Evolutionary conservation across 2,329 filamentous ascomycete species (phyloP), one percentile per base, ranked within the genome.

Genomic region (Penicillium hesseltinei): DNA sequence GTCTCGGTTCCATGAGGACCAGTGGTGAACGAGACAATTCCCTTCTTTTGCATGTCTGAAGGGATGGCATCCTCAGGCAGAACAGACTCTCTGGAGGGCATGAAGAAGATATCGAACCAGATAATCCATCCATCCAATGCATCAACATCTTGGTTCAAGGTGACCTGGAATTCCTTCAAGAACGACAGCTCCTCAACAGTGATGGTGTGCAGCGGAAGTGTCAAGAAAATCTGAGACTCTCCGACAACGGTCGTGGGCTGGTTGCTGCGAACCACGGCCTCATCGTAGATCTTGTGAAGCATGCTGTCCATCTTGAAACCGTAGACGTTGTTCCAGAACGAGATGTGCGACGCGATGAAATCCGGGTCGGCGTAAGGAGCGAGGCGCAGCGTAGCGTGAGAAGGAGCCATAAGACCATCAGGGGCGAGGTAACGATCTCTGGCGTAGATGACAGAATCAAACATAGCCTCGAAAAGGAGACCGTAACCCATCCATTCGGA

Each of bases 401-500:
- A 92, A 5, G 93, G 93, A 2, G 94, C 89, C 78, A 97, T 87
- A 51, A 97, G 80, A 17, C 92, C 92, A 55, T 85, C 88, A 0
- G 88, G 84, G 58, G 84, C 86, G 25, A 97, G 85, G 74, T 96
- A 97, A 65, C 85, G 86, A 76, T 97, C 92, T 60, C 92, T 84
- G 43, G 93, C 93, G 70, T 86, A 93, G 50, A 97, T 82, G 23
- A 97, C 91, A 48, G 91, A 95, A 62, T 94, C 91, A 29, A 97
- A 85, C 92, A 97, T 97, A 55, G 92, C 91, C 76, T 97, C 92
- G 74, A 95, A 97, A 6, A 97, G 82, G 19, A 97, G 82, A 62
- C 88, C 90, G 73, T 97, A 97, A 31, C 92, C 92, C 92, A 97
- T 97, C 92, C 92, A 97, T 75, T 97, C 92, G 58, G 90, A 95